Evolutionary conservation across 768 basidiomycete species (phyloP), one percentile per base, ranked within the genome.

Genomic region (Lactarius hatsudake): DNA sequence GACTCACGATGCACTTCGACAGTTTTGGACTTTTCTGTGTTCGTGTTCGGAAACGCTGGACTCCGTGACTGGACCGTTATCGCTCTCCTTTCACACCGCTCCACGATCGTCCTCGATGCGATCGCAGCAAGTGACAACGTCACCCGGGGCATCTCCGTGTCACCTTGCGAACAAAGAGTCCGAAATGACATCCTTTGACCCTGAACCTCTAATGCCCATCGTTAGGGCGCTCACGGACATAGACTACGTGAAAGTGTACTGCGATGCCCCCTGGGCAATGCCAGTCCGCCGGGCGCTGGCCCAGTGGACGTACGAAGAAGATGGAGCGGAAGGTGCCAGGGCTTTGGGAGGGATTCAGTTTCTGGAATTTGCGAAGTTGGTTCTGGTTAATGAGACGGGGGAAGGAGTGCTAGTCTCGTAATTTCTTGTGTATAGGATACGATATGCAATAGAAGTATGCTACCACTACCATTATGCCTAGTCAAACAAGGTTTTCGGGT

Each of bases 241-340:
- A 23, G 63, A 68, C 43, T 60, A 64, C n/a, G 34, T 68, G 15
- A 68, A 68, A 34, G 53, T 68, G 26, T 68, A 68, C 43, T 68
- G 67, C 62, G 63, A 63, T 56, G 67, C 62, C 1, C 58, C 63
- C 23, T 59, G 43, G 28, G 62, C 67, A 23, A 68, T 68, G 67
- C 40, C 30, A 28, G 63, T 64, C 28, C 67, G 63, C 18, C 18
- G 12, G 48, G 28, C n/a, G 7, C 51, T 68, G 36, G 32, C 53
- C 54, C 42, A 64, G 59, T 68, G 62, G 62, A 43, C n/a, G 7
- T 68, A 55, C 34, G 23, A 40, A 23, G 59, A 42, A 4, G 40
- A 26, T 26, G 42, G 42, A 17, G 20, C 23, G 15, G 30, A 38
- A 64, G 55, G 10, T 40, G 17, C 48, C 26, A n/a, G n/a, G 17